Evolutionary conservation across 257 asterid genomes (phyloP).

Genomic region (Scutellaria minor): DNA sequence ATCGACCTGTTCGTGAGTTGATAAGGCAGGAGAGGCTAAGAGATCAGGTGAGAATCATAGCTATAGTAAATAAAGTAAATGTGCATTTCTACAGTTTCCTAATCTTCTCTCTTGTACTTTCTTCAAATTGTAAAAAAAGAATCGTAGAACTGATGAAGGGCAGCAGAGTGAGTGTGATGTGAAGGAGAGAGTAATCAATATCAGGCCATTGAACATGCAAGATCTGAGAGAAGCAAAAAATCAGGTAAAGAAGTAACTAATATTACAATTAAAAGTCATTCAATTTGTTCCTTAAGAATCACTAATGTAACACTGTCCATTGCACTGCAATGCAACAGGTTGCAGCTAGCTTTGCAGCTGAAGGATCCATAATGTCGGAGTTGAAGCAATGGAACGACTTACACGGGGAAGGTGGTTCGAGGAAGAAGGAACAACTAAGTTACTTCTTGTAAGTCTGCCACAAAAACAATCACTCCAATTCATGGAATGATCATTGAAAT

Average conservation of each 20-base stretch:
- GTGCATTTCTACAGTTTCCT: slow-evolving; percentile 4
- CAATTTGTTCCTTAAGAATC: background rate
- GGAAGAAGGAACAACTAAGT: slow-evolving; percentile 80
- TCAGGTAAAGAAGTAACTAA: slow-evolving; percentile 52
- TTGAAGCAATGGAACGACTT: slow-evolving; percentile 75
- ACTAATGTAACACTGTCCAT: too few relatives aligned
- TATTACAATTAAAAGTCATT: background rate
- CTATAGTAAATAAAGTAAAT: background rate
- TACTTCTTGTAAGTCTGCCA: slow-evolving; percentile 57
- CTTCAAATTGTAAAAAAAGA: slow-evolving; percentile 27
- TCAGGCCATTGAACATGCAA: slow-evolving; percentile 78
- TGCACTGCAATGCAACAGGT: slow-evolving; percentile 46
- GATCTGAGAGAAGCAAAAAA: slow-evolving; percentile 79
- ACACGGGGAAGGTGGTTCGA: slow-evolving; percentile 84
- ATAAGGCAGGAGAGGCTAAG: slow-evolving; percentile 71
- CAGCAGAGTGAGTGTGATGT: slow-evolving; percentile 38
- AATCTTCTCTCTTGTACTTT: background rate
- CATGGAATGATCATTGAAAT: too few relatives aligned
- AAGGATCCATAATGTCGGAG: slow-evolving; percentile 68
- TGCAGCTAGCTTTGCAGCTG: slow-evolving; percentile 83
- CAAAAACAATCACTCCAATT: too few relatives aligned
- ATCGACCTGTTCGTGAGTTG: slow-evolving; percentile 85
- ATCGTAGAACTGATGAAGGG: slow-evolving; percentile 44
- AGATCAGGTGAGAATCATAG: slow-evolving; percentile 44
- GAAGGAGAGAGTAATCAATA: slow-evolving; percentile 62